A percentile compares a stretch with the other conserved stretches of the same genome.
phyloP scores from a whole-genome alignment of 2,329 filamentous ascomycete species.

The Fusarium solani-melongenae region DNA sequence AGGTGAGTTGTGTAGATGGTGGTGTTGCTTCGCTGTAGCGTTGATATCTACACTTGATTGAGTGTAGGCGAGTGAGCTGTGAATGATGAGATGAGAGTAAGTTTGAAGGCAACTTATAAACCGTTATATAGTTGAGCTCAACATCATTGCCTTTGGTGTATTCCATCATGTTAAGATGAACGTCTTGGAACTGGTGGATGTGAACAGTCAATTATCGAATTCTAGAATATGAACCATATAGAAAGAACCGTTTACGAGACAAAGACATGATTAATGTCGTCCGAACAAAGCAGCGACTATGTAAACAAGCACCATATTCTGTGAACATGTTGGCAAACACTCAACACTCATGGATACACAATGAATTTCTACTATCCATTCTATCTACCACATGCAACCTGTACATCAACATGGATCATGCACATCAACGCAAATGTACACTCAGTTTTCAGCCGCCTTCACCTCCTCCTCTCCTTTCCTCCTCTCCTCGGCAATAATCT shows the following conservation, averaged over 20 bases:
- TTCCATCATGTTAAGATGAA: not conserved
- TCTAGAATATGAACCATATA: not conserved
- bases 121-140: not conserved
- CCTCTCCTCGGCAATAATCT: constrained; percentile 43
- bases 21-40: not conserved
- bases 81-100: not conserved
- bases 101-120: not conserved
- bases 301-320: not conserved
- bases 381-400: not conserved
- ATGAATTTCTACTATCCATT: not conserved
- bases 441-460: constrained; percentile 23
- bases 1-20: not conserved
- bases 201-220: not conserved
- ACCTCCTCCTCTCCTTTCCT: constrained; percentile 43
- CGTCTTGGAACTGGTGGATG: not conserved
- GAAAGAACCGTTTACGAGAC: not conserved
- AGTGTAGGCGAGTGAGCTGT: not conserved
- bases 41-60: not conserved
- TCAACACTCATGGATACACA: not conserved
- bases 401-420: no score
- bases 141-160: not conserved
- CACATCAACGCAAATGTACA: no score
- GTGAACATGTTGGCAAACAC: not conserved
- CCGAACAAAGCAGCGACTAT: not conserved
- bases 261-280: not conserved